Evolutionary conservation across 148 eudicot genomes (phyloP).

Genomic region (Silene conica): DNA sequence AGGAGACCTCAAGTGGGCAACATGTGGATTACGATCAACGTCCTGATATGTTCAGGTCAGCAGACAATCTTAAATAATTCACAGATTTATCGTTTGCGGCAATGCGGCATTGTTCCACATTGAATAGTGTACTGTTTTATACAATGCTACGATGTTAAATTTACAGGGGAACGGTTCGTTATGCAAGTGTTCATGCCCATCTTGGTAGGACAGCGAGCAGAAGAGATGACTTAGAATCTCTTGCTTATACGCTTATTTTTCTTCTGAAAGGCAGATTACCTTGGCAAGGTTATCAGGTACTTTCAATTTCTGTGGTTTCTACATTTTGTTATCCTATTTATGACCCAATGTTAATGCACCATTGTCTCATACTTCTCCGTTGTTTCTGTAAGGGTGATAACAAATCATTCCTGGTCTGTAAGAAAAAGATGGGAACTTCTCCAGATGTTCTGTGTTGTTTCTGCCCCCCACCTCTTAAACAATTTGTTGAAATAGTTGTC

Average conservation of each 20-base stretch:
- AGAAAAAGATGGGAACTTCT: conserved; percentile 87
- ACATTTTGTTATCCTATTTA: not conserved
- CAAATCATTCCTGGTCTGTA: conserved; percentile 79
- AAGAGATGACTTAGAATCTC: conserved; percentile 89
- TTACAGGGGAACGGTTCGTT: conserved; percentile 76
- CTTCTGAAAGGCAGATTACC: conserved; percentile 84
- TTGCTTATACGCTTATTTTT: conserved; percentile 80
- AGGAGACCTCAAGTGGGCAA: conserved; percentile 49
- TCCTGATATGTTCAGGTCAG: conserved; percentile 84
- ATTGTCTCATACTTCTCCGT: conserved; percentile 3
- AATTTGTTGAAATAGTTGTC: conserved; percentile 65
- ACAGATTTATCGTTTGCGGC: not conserved
- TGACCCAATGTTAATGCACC: not conserved
- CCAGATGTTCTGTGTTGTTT: conserved; percentile 68
- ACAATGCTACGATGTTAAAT: not conserved
- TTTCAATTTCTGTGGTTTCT: not conserved
- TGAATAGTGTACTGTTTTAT: conserved; percentile 4
- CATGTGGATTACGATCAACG: conserved; percentile 90
- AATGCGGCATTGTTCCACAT: not conserved
- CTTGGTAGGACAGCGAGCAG: conserved; percentile 90
- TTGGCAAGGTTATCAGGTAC: conserved; percentile 93
- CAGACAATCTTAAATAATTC: not conserved
- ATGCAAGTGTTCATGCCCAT: conserved; percentile 95
- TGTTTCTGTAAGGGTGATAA: conserved; percentile 64
- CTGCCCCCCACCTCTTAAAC: conserved; percentile 63